These are phyloP conservation scores for Ophiosphaerella korrae DNA, from an alignment of 2,329 filamentous ascomycete genomes.

Conservation along the genomic window DNA sequence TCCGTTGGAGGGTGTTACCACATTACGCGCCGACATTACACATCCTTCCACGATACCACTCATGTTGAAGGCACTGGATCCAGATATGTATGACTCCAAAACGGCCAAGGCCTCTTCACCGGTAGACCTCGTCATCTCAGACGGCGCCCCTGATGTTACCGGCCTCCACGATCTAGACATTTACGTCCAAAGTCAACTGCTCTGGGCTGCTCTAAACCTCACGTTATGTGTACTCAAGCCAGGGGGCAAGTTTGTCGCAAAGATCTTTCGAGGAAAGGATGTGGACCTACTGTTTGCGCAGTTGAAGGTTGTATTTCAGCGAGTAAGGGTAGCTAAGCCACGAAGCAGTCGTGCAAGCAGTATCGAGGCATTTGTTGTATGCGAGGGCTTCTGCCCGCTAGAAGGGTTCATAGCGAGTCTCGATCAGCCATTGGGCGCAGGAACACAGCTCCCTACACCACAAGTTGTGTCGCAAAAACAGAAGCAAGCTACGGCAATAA, in stretches of 20 bases:
- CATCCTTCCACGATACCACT: constrained; percentile 94
- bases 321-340: constrained; percentile 90
- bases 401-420: constrained; percentile 75
- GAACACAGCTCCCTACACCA: constrained; percentile 57
- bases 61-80: constrained; percentile 81
- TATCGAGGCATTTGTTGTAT: constrained; percentile 96
- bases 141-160: constrained; percentile 95
- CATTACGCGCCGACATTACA: constrained; percentile 92
- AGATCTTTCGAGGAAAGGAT: constrained; percentile 93
- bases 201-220: constrained; percentile 92
- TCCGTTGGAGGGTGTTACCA: constrained; percentile 88
- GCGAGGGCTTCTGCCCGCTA: constrained; percentile 84
- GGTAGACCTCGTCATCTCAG: constrained; percentile 92
- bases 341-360: constrained; percentile 93
- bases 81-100: constrained; percentile 56
- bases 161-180: constrained; percentile 97
- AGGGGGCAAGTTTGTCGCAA: constrained; percentile 95
- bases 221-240: constrained; percentile 90
- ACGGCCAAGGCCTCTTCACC: constrained; percentile 66
- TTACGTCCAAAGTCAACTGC: constrained; percentile 93
- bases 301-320: constrained; percentile 85
- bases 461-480: constrained; percentile 8
- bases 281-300: constrained; percentile 96
- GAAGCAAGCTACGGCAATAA: constrained; percentile 29
- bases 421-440: constrained; percentile 74